Base-by-base conservation (phyloP, 2,329 filamentous ascomycete species). In the Pseudomassariella vexata region DNA sequence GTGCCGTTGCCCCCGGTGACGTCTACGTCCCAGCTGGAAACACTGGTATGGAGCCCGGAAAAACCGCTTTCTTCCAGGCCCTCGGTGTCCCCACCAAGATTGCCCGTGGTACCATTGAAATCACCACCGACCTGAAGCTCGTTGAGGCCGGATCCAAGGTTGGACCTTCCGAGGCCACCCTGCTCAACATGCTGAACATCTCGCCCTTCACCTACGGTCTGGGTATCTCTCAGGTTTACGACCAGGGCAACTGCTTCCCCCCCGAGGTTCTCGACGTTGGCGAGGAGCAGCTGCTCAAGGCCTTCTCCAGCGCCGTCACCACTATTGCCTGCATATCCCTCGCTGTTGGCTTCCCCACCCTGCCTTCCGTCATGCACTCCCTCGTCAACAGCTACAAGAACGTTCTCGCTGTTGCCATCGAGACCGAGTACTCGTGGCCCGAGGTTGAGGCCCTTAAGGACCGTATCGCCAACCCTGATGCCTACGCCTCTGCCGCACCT, bases 1-100 rank as follows among this genome's bases (percentile, higher is more conserved):
- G 94, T 82, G 92, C 94, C 59, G 59, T 98, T 55, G 94, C 92
- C 52, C 92, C 94, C 50, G 69, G 63, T 59, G 94, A 98, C 68
- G 92, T 98, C 64, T 98, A 72, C 75, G 66, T 98, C 52, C 92
- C 92, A 50, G 92, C 89, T 54, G 92, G 92, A 70, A 98, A 98
- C 85, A 98, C 92, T 59, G 92, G 92, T 74, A 98, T 98, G 92
- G 92, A 98, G 71, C 94, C 92, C 64, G 94, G 94, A 70, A 98
- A 98, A 85, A 98, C 92, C 61, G 96, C 92, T 64, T 98, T 98
- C 88, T 98, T 98, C 89, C 92, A 98, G 83, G 92, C 92, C 59
- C 92, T 98, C 70, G 90, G 90, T 87, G 88, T 98, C 65, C 92
- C 92, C 63, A 98, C 92, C 80, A 98, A 98, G 88, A 98, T 98